Percentiles rank a stretch among this genome's conserved stretches.
Conservation (phyloP, 768 basidiomycete genomes). For the Agrocybe praecox region DNA sequence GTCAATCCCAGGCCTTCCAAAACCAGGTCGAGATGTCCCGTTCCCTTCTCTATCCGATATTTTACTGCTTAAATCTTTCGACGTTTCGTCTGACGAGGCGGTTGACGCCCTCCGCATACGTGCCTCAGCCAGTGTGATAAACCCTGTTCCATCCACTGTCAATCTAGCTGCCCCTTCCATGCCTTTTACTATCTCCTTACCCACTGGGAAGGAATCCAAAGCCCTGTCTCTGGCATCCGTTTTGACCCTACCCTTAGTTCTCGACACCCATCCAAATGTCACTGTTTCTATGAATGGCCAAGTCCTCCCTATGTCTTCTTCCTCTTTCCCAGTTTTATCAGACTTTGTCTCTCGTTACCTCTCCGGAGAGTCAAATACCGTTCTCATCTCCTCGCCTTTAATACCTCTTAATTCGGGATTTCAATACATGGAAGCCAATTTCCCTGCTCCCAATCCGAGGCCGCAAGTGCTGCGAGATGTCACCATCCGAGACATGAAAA, state of each 20-base stretch:
- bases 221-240: slow-evolving; percentile 55
- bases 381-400: slow-evolving; percentile 56
- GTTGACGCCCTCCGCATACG: slow-evolving; percentile 36
- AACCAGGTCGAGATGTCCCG: slow-evolving; percentile 49
- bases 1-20: slow-evolving; percentile 64
- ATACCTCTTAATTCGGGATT: slow-evolving; percentile 53
- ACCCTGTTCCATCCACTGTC: slow-evolving; percentile 56
- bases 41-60: slow-evolving; percentile 62
- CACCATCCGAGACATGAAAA: slow-evolving; percentile 74
- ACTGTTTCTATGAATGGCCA: slow-evolving; percentile 57
- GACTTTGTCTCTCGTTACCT: slow-evolving; percentile 67
- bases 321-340: slow-evolving; percentile 50
- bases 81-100: slow-evolving; percentile 32
- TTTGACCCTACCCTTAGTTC: slow-evolving; percentile 53
- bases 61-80: slow-evolving; percentile 61
- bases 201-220: not conserved
- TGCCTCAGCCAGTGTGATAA: slow-evolving; percentile 58
- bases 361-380: slow-evolving; percentile 54
- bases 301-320: slow-evolving; percentile 52
- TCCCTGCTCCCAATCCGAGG: slow-evolving; percentile 66
- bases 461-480: slow-evolving; percentile 73
- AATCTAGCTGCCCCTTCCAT: slow-evolving; percentile 54
- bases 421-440: slow-evolving; percentile 47
- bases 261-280: slow-evolving; percentile 68
- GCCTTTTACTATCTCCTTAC: slow-evolving; percentile 47